Conservation (phyloP, 768 basidiomycete species). For the Lactifluus subvellereus region DNA sequence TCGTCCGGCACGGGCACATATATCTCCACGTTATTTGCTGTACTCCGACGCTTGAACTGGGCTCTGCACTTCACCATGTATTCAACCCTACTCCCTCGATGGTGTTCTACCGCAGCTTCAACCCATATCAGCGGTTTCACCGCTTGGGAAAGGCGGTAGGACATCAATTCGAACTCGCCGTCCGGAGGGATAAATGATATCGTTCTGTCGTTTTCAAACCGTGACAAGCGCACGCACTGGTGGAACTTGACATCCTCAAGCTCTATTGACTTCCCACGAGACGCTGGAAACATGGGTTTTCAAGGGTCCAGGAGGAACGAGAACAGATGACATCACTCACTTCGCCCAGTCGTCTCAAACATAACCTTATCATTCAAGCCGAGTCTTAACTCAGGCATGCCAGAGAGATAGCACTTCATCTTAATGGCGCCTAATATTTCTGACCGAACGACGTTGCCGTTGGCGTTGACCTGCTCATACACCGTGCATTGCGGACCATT, state of each 20-base stretch:
- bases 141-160: constrained; percentile 90
- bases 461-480: constrained; percentile 76
- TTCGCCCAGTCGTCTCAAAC: constrained; percentile 96
- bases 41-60: constrained; percentile 94
- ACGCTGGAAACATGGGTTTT: constrained; percentile 37
- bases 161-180: constrained; percentile 98
- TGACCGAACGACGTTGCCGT: constrained; percentile 93
- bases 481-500: neutral
- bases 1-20: constrained; percentile 99
- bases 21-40: constrained; percentile 98
- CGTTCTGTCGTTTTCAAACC: constrained; percentile 98
- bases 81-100: constrained; percentile 88
- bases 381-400: constrained; percentile 96
- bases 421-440: constrained; percentile 98
- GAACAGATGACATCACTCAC: constrained; percentile 47
- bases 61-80: constrained; percentile 96
- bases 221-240: constrained; percentile 94
- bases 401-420: constrained; percentile 99
- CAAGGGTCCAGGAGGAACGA: neutral
- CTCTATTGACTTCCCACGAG: constrained; percentile 95
- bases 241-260: constrained; percentile 99
- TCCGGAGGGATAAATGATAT: constrained; percentile 99
- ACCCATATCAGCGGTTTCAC: constrained; percentile 98
- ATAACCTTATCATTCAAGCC: constrained; percentile 99
- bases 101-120: constrained; percentile 92